Evolutionary conservation across 192 early-diverging fungal genomes (phyloP).

Genomic region (Podila epigama): DNA sequence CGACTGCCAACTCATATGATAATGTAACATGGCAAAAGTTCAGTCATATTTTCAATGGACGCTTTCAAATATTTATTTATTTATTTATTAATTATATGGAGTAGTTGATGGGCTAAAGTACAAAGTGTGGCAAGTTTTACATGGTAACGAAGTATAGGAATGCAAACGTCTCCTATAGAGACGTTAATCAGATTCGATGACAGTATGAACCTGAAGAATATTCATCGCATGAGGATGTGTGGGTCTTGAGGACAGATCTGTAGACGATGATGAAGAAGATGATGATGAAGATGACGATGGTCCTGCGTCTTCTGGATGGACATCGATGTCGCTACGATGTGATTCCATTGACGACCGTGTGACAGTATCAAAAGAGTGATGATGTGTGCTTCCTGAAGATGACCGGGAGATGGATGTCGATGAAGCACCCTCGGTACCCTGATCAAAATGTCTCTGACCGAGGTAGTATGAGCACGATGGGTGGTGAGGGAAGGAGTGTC

Average conservation of each 20-base stretch:
- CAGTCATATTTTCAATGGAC: too few species aligned
- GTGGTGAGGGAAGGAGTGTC: slow-evolving; percentile 18
- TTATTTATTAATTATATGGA: too few species aligned
- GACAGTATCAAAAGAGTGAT: background rate
- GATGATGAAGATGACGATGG: background rate
- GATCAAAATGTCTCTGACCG: background rate
- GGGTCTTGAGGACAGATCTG: too few species aligned
- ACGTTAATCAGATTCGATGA: background rate
- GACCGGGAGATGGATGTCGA: background rate
- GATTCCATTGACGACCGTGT: background rate
- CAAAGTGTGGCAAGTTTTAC: too few species aligned
- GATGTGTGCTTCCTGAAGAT: background rate
- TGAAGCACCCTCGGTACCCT: background rate
- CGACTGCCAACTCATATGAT: too few species aligned
- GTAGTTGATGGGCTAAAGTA: too few species aligned
- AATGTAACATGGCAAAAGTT: too few species aligned
- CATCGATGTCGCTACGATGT: background rate
- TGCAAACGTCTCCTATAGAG: too few species aligned
- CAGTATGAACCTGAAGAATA: background rate
- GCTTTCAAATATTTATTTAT: too few species aligned
- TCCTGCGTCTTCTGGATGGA: background rate
- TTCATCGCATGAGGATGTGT: background rate
- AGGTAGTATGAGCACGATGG: slow-evolving; percentile 16
- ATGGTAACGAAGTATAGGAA: too few species aligned
- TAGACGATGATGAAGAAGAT: too few species aligned